Evolutionary conservation across 2,329 filamentous ascomycete species (phyloP).

Genomic region (Fusarium camptoceras): DNA sequence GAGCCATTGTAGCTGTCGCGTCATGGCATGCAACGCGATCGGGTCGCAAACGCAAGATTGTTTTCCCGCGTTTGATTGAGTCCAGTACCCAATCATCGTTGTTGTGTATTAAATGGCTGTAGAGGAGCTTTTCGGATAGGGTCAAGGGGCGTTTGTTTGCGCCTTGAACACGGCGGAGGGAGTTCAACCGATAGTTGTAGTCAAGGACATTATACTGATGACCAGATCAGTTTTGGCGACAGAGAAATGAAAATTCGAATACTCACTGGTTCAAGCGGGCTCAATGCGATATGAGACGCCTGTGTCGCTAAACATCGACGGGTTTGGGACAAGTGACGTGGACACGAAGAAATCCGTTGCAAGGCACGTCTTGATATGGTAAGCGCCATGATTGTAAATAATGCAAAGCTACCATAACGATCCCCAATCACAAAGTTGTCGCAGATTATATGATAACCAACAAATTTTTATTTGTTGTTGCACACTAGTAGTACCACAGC

Average conservation of each 20-base stretch:
- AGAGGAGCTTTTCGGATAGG: constrained; percentile 55
- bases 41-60: constrained; percentile 52
- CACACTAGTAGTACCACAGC: not conserved
- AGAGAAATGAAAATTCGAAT: fast-evolving
- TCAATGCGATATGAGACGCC: constrained; percentile 31
- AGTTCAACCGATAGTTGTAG: constrained; percentile 28
- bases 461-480: not conserved
- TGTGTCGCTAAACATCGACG: constrained; percentile 3
- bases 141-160: constrained; percentile 47
- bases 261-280: constrained; percentile 39
- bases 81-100: constrained; percentile 43
- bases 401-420: not conserved
- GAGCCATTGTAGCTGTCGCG: constrained; percentile 57
- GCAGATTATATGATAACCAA: not conserved
- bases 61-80: constrained; percentile 52
- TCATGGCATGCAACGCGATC: constrained; percentile 57
- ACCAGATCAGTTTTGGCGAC: fast-evolving
- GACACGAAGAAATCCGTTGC: not conserved
- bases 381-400: not conserved
- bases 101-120: constrained; percentile 51
- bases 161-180: constrained; percentile 28
- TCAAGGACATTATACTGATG: constrained; percentile 33
- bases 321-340: fast-evolving
- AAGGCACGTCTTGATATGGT: not conserved
- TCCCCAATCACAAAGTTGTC: fast-evolving